phyloP scores from a whole-genome alignment of 768 basidiomycete species.

The Hypsizygus marmoreus region DNA sequence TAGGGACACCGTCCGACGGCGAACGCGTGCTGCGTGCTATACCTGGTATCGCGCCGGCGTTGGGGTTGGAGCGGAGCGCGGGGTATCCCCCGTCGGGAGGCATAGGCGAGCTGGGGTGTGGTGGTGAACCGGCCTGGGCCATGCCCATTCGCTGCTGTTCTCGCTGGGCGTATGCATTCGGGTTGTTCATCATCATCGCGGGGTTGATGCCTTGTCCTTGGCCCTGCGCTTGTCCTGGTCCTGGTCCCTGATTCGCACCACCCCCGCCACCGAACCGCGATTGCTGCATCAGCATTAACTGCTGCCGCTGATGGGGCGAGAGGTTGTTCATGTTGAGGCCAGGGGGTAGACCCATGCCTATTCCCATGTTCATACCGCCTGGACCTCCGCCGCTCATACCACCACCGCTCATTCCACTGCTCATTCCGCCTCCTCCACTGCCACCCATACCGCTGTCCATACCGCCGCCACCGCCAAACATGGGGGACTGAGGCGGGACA shows the following conservation, averaged over 20 bases:
- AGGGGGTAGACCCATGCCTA: conserved; percentile 21
- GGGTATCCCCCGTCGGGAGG: conserved; percentile 42
- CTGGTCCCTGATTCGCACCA: conserved; percentile 8
- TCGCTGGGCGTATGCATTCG: conserved; percentile 28
- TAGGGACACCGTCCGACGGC: conserved; percentile 63
- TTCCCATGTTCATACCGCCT: conserved; percentile 23
- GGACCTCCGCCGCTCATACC: conserved; percentile 21
- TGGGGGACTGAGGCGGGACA: conserved; percentile 16
- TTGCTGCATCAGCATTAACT: conserved; percentile 42
- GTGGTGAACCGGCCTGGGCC: conserved; percentile 41
- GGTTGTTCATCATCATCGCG: conserved; percentile 21
- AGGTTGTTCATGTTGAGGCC: conserved; percentile 30
- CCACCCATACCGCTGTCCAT: conserved; percentile 25
- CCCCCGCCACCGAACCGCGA: conserved; percentile 23
- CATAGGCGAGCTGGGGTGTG: conserved; percentile 48
- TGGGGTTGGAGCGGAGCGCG: conserved; percentile 53
- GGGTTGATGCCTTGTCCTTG: conserved; percentile 1
- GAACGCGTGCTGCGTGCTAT: conserved; percentile 77
- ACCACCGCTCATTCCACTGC: no score
- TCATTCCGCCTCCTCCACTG: conserved; percentile 25
- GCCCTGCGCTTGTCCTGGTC: not conserved
- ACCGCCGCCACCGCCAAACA: conserved; percentile 1
- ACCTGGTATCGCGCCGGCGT: conserved; percentile 58
- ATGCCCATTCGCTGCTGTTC: conserved; percentile 39
- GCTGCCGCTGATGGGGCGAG: conserved; percentile 44